Percentiles rank a stretch among this genome's conserved stretches.
Conservation (phyloP, 2,329 filamentous ascomycete genomes). For the Orbilia ellipsospora region DNA sequence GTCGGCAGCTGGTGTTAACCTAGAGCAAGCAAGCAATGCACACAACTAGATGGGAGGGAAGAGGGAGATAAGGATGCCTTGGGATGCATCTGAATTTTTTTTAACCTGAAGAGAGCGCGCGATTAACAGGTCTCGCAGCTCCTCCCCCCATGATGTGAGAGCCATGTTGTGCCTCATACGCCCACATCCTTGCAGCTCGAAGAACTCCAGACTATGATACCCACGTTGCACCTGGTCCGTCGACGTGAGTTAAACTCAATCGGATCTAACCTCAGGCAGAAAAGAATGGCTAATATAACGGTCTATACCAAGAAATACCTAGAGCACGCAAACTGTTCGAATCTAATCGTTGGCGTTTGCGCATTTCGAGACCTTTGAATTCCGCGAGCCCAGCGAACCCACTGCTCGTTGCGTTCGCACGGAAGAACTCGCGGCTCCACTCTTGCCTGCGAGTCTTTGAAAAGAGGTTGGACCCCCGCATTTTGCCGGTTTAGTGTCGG, state of each 20-base stretch:
- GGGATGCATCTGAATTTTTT: conserved; percentile 33
- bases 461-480: conserved; percentile 50
- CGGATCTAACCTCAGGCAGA: conserved; percentile 32
- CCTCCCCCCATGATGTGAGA: conserved; percentile 32
- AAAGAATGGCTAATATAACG: conserved; percentile 28
- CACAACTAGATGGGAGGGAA: conserved; percentile 7
- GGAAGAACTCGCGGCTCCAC: conserved; percentile 28
- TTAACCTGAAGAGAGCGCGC: conserved; percentile 34
- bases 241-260: conserved; percentile 40
- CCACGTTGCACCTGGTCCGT: conserved; percentile 27
- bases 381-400: neutral
- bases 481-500: conserved; percentile 49
- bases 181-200: conserved; percentile 22
- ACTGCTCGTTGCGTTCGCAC: conserved; percentile 3
- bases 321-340: neutral
- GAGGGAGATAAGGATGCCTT: conserved; percentile 16
- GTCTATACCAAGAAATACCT: conserved; percentile 1
- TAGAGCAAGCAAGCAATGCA: conserved; percentile 7
- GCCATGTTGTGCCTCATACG: conserved; percentile 41
- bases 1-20: conserved; percentile 21
- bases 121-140: conserved; percentile 41
- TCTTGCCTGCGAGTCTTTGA: conserved; percentile 4
- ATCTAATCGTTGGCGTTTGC: neutral
- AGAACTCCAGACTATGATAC: conserved; percentile 35
- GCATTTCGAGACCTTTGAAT: neutral